Evolutionary conservation across 345 rosid species (phyloP).

Genomic region (Durio zibethinus): DNA sequence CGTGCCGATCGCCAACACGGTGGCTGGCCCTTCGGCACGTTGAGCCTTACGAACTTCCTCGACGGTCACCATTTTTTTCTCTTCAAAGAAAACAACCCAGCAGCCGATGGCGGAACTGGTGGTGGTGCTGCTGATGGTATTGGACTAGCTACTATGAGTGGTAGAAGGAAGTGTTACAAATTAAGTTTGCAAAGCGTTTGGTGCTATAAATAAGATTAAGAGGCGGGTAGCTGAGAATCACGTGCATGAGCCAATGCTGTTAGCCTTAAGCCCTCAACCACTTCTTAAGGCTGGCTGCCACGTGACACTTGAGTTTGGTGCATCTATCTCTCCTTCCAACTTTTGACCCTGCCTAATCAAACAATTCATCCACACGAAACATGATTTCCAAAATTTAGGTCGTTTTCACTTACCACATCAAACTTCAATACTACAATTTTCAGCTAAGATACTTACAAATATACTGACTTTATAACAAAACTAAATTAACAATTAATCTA

Average conservation of each 20-base stretch:
- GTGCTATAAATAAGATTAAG: background rate
- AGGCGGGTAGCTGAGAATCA: conserved; percentile 4
- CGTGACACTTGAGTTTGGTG: conserved; percentile 11
- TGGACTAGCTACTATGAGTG: background rate
- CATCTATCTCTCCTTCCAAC: background rate
- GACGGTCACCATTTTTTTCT: background rate
- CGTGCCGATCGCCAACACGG: conserved; percentile 34
- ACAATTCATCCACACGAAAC: too few relatives aligned
- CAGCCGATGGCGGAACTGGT: background rate
- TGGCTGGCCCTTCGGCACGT: conserved; percentile 21
- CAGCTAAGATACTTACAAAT: too few relatives aligned
- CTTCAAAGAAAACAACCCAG: background rate
- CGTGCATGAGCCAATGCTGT: background rate
- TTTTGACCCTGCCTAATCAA: too few relatives aligned
- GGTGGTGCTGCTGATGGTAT: background rate
- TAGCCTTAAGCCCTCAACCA: background rate
- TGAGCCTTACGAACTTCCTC: conserved; percentile 20
- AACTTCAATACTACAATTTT: too few relatives aligned
- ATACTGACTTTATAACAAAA: too few relatives aligned
- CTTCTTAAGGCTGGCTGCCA: background rate
- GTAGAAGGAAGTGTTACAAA: background rate
- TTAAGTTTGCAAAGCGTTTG: background rate
- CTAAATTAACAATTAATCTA: too few relatives aligned
- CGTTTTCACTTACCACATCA: too few relatives aligned
- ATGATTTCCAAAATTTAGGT: too few relatives aligned